Evolutionary conservation across 176 grass and related monocot genomes (phyloP).

Genomic region (Carex littledalei): DNA sequence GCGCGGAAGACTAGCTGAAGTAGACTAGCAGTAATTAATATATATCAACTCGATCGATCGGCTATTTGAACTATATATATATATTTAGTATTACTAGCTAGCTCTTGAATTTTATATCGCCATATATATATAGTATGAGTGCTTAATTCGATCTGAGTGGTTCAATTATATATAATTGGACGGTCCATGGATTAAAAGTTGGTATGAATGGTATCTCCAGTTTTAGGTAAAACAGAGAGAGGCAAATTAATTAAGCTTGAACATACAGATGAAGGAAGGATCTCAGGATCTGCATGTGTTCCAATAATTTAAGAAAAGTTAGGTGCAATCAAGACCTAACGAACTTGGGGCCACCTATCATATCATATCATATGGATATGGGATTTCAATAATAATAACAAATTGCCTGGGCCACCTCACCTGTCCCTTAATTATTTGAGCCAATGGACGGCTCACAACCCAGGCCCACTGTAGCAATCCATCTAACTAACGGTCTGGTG

Average conservation of each 20-base stretch:
- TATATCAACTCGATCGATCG: too few relatives aligned
- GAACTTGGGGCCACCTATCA: background rate
- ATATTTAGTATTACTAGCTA: too few relatives aligned
- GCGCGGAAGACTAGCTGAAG: too few relatives aligned
- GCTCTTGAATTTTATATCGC: too few relatives aligned
- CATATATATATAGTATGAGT: too few relatives aligned
- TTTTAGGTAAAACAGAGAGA: background rate
- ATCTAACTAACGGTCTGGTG: background rate
- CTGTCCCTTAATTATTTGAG: background rate
- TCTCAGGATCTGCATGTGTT: background rate
- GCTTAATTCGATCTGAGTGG: too few relatives aligned
- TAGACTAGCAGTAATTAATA: too few relatives aligned
- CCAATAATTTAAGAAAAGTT: conserved; percentile 12
- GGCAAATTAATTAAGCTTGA: background rate
- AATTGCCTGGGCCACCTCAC: background rate
- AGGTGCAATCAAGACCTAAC: conserved; percentile 5
- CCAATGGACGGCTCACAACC: background rate
- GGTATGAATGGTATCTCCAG: background rate
- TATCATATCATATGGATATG: background rate
- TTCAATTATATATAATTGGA: too few relatives aligned
- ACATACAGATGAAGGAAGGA: background rate
- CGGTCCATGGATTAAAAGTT: too few relatives aligned
- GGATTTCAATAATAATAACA: background rate
- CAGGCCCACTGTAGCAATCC: background rate
- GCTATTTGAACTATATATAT: too few relatives aligned